Conservation (phyloP, 2,329 filamentous ascomycete species). For the Epichloe sylvatica region DNA sequence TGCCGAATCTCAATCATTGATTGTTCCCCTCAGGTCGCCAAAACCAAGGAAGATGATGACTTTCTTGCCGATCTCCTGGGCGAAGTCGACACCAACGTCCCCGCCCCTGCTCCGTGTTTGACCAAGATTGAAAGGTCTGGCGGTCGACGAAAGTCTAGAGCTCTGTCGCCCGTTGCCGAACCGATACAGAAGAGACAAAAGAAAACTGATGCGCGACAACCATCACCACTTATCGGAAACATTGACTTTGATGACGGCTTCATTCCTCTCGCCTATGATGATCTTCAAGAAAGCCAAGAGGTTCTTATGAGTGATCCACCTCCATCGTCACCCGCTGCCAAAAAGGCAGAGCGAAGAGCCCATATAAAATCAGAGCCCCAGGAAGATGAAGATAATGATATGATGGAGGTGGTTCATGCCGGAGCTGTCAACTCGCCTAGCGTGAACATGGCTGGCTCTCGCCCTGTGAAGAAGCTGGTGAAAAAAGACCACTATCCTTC, state of each 20-base stretch:
- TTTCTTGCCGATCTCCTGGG: slow-evolving; percentile 76
- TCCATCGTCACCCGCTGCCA: slow-evolving; percentile 75
- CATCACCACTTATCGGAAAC: slow-evolving; percentile 27
- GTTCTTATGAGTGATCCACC: slow-evolving; percentile 75
- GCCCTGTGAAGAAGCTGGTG: slow-evolving; percentile 55
- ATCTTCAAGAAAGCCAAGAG: slow-evolving; percentile 28
- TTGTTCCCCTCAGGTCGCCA: slow-evolving; percentile 40
- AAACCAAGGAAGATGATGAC: slow-evolving; percentile 75
- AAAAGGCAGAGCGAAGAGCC: slow-evolving; percentile 59
- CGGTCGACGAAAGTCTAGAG: slow-evolving; percentile 64
- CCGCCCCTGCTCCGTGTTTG: slow-evolving; percentile 37
- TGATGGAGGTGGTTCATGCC: slow-evolving; percentile 77
- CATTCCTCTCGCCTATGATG: slow-evolving; percentile 52
- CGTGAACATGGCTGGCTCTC: slow-evolving; percentile 73
- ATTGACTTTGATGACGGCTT: slow-evolving; percentile 43
- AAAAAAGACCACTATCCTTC: slow-evolving; percentile 54
- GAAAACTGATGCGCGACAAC: slow-evolving; percentile 33
- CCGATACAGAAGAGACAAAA: slow-evolving; percentile 44
- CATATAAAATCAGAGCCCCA: slow-evolving; percentile 33
- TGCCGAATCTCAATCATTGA: slow-evolving; percentile 2
- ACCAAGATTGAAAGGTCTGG: slow-evolving; percentile 56
- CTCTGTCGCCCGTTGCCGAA: slow-evolving; percentile 58
- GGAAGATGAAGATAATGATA: slow-evolving; percentile 64
- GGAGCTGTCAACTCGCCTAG: slow-evolving; percentile 54
- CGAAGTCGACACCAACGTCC: slow-evolving; percentile 69